Percentiles rank a stretch among this genome's conserved stretches.
Conservation (phyloP, 2,329 filamentous ascomycete species). For the Aspergillus sp. region DNA sequence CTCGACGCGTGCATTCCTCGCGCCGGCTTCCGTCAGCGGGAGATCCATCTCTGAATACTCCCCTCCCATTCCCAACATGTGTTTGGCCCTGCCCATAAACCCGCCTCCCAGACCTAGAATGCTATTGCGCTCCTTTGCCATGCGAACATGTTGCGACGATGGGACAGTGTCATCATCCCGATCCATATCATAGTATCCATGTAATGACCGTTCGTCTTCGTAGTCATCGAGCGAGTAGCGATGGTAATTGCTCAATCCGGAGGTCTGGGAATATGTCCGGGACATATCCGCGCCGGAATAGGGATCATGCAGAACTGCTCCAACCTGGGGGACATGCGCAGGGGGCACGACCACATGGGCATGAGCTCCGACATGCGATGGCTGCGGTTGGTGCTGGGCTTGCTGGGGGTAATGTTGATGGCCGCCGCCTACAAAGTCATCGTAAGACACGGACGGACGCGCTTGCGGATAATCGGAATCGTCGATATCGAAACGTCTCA, state of each 20-base stretch:
- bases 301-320: slow-evolving; percentile 31
- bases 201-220: slow-evolving; percentile 65
- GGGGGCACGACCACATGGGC: slow-evolving; percentile 25
- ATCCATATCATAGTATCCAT: slow-evolving; percentile 66
- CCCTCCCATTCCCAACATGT: slow-evolving; percentile 79
- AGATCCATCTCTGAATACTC: slow-evolving; percentile 97
- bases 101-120: slow-evolving; percentile 81
- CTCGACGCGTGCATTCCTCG: slow-evolving; percentile 41
- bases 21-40: slow-evolving; percentile 73
- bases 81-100: slow-evolving; percentile 79
- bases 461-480: slow-evolving; percentile 56
- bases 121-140: slow-evolving; percentile 75
- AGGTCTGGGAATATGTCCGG: slow-evolving; percentile 63
- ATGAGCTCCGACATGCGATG: slow-evolving; percentile 43
- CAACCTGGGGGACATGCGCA: slow-evolving; percentile 23
- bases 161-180: slow-evolving; percentile 52
- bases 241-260: slow-evolving; percentile 79
- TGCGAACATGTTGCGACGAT: slow-evolving; percentile 43
- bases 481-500: slow-evolving; percentile 67
- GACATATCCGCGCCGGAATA: slow-evolving; percentile 31
- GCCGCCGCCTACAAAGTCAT: slow-evolving; percentile 77
- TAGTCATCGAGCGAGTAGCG: slow-evolving; percentile 84
- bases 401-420: background rate
- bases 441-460: slow-evolving; percentile 85
- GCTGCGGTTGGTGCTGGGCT: slow-evolving; percentile 33